Percentiles rank a stretch among this genome's conserved stretches.
phyloP scores from a whole-genome alignment of 1,284 basidiomycete species.

The Mycosarcoma mackinlayi region DNA sequence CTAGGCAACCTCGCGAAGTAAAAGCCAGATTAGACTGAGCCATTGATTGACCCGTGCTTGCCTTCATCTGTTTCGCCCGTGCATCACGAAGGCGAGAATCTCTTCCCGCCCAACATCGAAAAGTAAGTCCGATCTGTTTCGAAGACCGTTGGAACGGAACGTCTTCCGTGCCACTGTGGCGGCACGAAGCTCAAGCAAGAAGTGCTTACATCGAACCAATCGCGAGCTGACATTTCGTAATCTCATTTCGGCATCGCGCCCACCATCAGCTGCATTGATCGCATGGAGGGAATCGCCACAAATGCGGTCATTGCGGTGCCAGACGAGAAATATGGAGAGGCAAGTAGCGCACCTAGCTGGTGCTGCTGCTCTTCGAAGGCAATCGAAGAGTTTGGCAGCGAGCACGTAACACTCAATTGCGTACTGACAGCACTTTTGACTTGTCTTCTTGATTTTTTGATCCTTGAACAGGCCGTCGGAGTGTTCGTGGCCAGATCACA shows the following conservation, averaged over 20 bases:
- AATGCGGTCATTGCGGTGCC: constrained; percentile 81
- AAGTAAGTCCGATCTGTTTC: constrained; percentile 69
- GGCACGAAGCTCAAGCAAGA: neutral
- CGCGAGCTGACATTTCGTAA: constrained; percentile 13
- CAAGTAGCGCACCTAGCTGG: constrained; percentile 13
- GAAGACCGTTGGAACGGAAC: neutral
- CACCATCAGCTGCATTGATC: constrained; percentile 72
- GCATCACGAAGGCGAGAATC: constrained; percentile 53
- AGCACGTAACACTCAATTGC: neutral
- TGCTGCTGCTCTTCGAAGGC: neutral
- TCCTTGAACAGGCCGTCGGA: constrained; percentile 57
- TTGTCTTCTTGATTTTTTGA: no score
- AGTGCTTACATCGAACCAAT: neutral
- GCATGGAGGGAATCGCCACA: constrained; percentile 76
- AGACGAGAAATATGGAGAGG: constrained; percentile 70
- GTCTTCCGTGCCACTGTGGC: neutral
- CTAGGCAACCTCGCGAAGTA: neutral
- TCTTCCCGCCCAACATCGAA: constrained; percentile 87
- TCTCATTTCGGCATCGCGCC: constrained; percentile 11
- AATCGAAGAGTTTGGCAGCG: neutral
- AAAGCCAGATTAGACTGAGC: neutral
- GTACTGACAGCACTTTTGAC: neutral
- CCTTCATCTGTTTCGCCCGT: neutral
- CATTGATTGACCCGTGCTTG: constrained; percentile 6
- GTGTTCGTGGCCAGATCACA: constrained; percentile 50